Evolutionary conservation across 805 yeast species (phyloP).

Genomic region (Saccharomyces cerevisiae): DNA sequence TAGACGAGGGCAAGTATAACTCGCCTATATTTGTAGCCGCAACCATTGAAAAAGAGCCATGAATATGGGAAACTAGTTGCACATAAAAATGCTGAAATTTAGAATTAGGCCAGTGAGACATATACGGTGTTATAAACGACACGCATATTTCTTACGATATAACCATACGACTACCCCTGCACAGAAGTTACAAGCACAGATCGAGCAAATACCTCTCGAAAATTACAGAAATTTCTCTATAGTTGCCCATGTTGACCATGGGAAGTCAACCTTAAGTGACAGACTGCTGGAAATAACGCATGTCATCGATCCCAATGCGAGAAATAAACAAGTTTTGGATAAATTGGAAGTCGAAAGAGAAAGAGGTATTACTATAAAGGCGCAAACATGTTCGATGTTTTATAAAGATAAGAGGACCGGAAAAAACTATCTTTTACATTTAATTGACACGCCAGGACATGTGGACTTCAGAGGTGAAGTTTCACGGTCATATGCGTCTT

Average conservation of each 20-base stretch:
- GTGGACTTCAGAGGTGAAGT: constrained; percentile 90
- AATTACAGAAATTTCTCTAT: constrained; percentile 86
- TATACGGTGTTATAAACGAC: background rate
- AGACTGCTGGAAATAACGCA: constrained; percentile 81
- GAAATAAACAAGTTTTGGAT: constrained; percentile 80
- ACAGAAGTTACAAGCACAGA: constrained; percentile 40
- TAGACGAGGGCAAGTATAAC: background rate
- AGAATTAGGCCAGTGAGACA: background rate
- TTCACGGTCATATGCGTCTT: constrained; percentile 86
- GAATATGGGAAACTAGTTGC: background rate
- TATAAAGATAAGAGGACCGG: constrained; percentile 49
- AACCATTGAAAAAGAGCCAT: background rate
- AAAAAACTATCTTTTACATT: constrained; percentile 73
- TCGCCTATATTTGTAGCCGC: background rate
- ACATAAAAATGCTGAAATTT: background rate
- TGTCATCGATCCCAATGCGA: constrained; percentile 42
- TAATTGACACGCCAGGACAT: constrained; percentile 97
- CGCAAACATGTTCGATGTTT: constrained; percentile 93
- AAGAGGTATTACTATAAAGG: constrained; percentile 93
- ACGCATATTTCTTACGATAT: background rate
- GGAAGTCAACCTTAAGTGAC: constrained; percentile 83
- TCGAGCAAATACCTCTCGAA: constrained; percentile 71
- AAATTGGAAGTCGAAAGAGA: constrained; percentile 91
- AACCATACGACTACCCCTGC: constrained; percentile 5
- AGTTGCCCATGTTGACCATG: constrained; percentile 93